Percentiles rank a stretch among this genome's conserved stretches.
Evolutionary conservation across 2,329 filamentous ascomycete species (phyloP).

Genomic region (Sarocladium brachiariae): DNA sequence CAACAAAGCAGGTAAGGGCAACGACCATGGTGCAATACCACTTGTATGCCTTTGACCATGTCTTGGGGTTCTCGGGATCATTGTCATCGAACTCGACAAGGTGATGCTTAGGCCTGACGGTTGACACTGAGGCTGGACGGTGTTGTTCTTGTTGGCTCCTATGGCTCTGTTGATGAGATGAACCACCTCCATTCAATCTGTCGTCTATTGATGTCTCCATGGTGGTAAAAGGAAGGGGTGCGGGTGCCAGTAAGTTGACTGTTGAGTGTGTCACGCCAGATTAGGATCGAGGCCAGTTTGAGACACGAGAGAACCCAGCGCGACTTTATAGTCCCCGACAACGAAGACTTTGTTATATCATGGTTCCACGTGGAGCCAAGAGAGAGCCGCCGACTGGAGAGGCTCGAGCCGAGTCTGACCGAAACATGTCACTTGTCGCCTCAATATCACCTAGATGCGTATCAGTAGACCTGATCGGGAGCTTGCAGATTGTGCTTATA

Average conservation of each 20-base stretch:
- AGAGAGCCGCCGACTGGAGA: background rate
- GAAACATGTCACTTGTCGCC: background rate
- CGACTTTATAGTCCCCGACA: background rate
- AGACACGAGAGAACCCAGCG: background rate
- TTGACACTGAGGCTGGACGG: background rate
- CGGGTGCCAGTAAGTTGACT: no score
- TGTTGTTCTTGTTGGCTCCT: background rate
- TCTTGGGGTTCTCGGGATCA: constrained; percentile 77
- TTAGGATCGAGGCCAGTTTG: no score
- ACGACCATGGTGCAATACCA: constrained; percentile 86
- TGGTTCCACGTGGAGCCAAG: background rate
- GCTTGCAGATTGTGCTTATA: background rate
- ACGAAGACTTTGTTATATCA: background rate
- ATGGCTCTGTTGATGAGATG: background rate
- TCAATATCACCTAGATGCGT: background rate
- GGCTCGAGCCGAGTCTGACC: background rate
- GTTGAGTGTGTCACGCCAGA: no score
- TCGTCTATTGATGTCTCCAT: constrained; percentile 2
- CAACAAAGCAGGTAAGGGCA: constrained; percentile 66
- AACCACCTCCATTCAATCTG: background rate
- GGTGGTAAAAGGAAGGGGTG: background rate
- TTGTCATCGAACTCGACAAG: constrained; percentile 60
- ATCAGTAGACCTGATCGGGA: background rate
- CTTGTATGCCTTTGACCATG: constrained; percentile 71
- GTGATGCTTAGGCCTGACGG: constrained; percentile 28